phyloP scores from a whole-genome alignment of 352 stramenopile genomes.

The Globisporangium spinosum region DNA sequence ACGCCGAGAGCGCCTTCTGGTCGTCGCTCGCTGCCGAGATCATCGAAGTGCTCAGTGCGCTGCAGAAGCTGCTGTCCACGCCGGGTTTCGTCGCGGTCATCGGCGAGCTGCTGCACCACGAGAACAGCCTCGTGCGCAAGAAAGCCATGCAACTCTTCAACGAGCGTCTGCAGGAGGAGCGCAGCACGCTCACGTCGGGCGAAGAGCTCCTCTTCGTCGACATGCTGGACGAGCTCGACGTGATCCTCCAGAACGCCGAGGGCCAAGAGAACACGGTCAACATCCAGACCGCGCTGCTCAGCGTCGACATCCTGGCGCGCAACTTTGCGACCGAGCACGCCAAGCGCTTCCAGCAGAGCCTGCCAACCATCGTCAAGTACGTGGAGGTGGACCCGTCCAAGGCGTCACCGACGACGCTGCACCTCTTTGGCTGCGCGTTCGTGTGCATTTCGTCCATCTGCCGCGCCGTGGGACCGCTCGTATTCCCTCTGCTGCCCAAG shows the following conservation, averaged over 20 bases:
- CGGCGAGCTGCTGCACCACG: slow-evolving; percentile 78
- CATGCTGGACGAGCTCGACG: slow-evolving; percentile 81
- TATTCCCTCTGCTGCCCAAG: slow-evolving; percentile 79
- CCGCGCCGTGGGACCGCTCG: slow-evolving; percentile 55
- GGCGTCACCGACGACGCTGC: slow-evolving; percentile 47
- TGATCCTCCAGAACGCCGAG: slow-evolving; percentile 64
- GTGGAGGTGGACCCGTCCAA: slow-evolving; percentile 50
- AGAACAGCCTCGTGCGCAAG: slow-evolving; percentile 84
- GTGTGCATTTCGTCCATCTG: slow-evolving; percentile 80
- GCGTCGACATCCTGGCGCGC: slow-evolving; percentile 78
- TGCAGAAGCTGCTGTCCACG: slow-evolving; percentile 83
- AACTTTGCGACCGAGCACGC: slow-evolving; percentile 72
- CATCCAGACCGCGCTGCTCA: slow-evolving; percentile 80
- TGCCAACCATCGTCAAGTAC: slow-evolving; percentile 77
- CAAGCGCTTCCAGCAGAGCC: slow-evolving; percentile 67
- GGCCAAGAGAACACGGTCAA: slow-evolving; percentile 64
- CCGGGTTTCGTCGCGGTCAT: slow-evolving; percentile 86
- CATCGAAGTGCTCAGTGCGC: slow-evolving; percentile 70
- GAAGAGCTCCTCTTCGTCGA: slow-evolving; percentile 85
- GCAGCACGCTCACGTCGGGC: slow-evolving; percentile 47
- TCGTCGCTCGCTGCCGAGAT: slow-evolving; percentile 40
- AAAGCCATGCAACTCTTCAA: slow-evolving; percentile 89
- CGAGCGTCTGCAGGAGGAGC: slow-evolving; percentile 72
- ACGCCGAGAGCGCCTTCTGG: slow-evolving; percentile 49
- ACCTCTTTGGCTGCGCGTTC: slow-evolving; percentile 80